A percentile compares a stretch with the other conserved stretches of the same genome.
phyloP scores from a whole-genome alignment of 441 rosid genomes.

The Pelargonium fulgidum region DNA sequence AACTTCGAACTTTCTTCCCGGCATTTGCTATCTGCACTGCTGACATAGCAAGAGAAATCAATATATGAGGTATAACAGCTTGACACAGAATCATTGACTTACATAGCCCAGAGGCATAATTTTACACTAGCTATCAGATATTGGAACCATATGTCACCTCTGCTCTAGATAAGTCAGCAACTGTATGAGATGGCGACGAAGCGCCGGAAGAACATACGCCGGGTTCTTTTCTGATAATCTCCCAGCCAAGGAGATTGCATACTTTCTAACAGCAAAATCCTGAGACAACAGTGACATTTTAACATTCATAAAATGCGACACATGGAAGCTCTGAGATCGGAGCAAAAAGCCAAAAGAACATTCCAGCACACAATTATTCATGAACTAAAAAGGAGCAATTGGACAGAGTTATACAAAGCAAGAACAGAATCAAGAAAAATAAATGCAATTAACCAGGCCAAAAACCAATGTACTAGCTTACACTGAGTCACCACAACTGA shows the following conservation, averaged over 20 bases:
- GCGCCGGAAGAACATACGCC: conserved; percentile 99
- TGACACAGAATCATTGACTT: not conserved
- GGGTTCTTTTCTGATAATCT: conserved; percentile 99
- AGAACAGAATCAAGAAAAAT: conserved; percentile 2
- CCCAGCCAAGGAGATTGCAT: conserved; percentile 96
- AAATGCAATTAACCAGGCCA: conserved; percentile 6
- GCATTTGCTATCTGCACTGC: conserved; percentile 99
- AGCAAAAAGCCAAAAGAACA: conserved; percentile 8
- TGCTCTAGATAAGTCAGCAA: conserved; percentile 90
- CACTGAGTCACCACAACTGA: not conserved
- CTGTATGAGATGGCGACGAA: conserved; percentile 98
- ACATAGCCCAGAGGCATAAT: not conserved
- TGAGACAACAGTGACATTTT: conserved; percentile 31
- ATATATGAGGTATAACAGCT: conserved; percentile 17
- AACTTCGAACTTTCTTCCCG: conserved; percentile 98
- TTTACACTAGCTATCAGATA: not conserved
- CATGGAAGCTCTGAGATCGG: conserved; percentile 12
- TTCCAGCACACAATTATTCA: conserved; percentile 8
- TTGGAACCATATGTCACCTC: conserved; percentile 48
- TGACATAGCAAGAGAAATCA: conserved; percentile 41
- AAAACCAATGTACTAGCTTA: not conserved
- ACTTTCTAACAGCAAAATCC: conserved; percentile 97
- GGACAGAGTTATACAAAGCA: not conserved
- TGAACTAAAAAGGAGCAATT: not conserved
- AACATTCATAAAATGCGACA: conserved; percentile 13